Evolutionary conservation across 139 green algal species (phyloP).

Genomic region (Closterium sp.): DNA sequence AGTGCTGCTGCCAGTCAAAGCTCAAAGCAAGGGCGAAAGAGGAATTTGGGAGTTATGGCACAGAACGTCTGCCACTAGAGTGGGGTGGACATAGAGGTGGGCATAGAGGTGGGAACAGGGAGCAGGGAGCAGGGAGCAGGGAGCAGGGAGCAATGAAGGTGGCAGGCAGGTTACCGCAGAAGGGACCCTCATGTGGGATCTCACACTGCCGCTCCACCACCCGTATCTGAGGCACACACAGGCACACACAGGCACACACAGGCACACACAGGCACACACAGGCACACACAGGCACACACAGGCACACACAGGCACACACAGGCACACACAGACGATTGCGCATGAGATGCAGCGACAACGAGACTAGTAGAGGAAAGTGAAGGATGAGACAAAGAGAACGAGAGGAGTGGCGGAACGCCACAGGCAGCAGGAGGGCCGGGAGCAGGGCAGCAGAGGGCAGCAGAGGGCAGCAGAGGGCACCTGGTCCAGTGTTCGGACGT

Average conservation of each 20-base stretch:
- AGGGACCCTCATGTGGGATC: slow-evolving; percentile 91
- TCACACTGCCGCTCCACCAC: slow-evolving; percentile 95
- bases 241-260: neutral
- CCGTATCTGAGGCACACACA: slow-evolving; percentile 71
- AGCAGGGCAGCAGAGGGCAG: neutral
- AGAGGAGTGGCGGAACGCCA: neutral
- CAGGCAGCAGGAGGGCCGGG: neutral
- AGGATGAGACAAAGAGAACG: neutral
- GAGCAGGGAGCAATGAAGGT: neutral
- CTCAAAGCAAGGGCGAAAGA: too few species aligned
- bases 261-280: neutral
- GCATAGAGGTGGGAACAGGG: neutral
- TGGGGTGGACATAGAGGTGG: too few species aligned
- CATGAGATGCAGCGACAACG: neutral
- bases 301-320: neutral
- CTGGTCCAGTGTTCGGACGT: slow-evolving; percentile 94
- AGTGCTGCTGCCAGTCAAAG: too few species aligned
- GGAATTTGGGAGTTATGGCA: too few species aligned
- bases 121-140: neutral
- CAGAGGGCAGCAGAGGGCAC: slow-evolving; percentile 45
- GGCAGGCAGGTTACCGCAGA: slow-evolving; percentile 48
- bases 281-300: neutral
- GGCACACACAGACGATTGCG: neutral
- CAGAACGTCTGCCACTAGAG: too few species aligned
- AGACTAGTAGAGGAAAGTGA: neutral